Evolutionary conservation across 306 rosid genomes (phyloP), one percentile per base, ranked within the genome.

Genomic region (Hippophae gyantsensis): DNA sequence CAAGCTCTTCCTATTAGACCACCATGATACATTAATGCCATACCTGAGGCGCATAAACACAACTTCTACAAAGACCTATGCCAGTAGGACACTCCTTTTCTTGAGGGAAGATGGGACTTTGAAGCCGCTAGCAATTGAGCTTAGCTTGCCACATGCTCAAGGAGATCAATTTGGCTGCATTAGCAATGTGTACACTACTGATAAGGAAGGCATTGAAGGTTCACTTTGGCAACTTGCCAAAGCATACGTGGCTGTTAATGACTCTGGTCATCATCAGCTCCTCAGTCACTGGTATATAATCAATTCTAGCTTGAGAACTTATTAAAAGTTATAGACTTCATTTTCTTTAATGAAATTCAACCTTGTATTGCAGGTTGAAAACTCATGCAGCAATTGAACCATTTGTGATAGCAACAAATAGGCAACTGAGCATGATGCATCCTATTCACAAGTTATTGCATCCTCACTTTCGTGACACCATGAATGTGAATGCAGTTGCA

Each of bases 351-450:
- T 9, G 41, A 49, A 45, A 50, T 40, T 60, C 11, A 14, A 38
- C 51, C 11, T 40, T 43, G 69, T 38, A 62, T 54, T 48, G 11
- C 79, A 86, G 95, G 94, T 65, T 90, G 76, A 75, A 82, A 64
- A 85, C 96, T 48, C 97, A 81, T 66, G 96, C 96, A 1, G 80
- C 42, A 52, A 83, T 79, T n/a, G 96, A 90, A 76, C 97, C 96
- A 44, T 81, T 90, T 54, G 61, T 81, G 63, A 85, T 90, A 71
- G 85, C 97, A 13, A 59, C 87, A 66, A 81, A 85, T 10, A 76
- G 97, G 60, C 92, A 78, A 40, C 77, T 90, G 42, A 90, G 98
- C 5, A 89, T 78, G 62, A 74, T 87, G 60, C 98, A 90, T 54
- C 98, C 98, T 0, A 76, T 90, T 73, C 32, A 87, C 54, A 90